Conservation (phyloP, 2,329 filamentous ascomycete species). For the Claviceps sp. region DNA sequence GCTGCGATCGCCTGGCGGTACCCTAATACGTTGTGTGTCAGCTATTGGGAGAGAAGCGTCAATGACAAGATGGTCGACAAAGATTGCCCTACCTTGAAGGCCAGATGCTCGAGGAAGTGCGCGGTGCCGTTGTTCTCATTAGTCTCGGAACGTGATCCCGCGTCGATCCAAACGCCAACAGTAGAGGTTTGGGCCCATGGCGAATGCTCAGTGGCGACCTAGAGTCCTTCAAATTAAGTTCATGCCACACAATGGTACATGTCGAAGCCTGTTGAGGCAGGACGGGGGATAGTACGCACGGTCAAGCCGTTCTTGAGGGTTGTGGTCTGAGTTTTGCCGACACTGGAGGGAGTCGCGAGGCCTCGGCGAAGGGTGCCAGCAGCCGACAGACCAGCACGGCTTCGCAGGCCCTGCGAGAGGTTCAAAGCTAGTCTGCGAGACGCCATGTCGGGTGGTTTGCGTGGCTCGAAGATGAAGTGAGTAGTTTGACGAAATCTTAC, state of each 20-base stretch:
- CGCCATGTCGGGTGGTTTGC: slow-evolving; percentile 59
- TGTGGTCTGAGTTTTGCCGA: slow-evolving; percentile 85
- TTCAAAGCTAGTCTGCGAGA: slow-evolving; percentile 94
- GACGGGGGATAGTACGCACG: slow-evolving; percentile 36
- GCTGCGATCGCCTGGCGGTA: slow-evolving; percentile 85
- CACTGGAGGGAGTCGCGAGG: slow-evolving; percentile 73
- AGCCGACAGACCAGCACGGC: slow-evolving; percentile 69
- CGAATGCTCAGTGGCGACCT: slow-evolving; percentile 97
- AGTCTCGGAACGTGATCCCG: slow-evolving; percentile 94
- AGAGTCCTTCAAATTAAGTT: slow-evolving; percentile 15
- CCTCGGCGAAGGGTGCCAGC: slow-evolving; percentile 68
- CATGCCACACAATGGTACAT: slow-evolving; percentile 8
- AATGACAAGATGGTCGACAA: not conserved
- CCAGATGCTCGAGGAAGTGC: slow-evolving; percentile 98
- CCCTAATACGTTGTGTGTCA: slow-evolving; percentile 39
- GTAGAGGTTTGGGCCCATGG: slow-evolving; percentile 97
- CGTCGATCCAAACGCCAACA: slow-evolving; percentile 98
- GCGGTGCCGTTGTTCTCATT: slow-evolving; percentile 98
- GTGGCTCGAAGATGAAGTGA: slow-evolving; percentile 35
- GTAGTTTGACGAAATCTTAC: slow-evolving; percentile 43
- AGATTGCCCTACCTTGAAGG: slow-evolving; percentile 74
- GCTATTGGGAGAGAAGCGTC: not conserved
- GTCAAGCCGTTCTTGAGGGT: slow-evolving; percentile 97
- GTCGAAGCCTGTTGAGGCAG: slow-evolving; percentile 25
- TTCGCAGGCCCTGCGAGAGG: slow-evolving; percentile 81